These are phyloP conservation scores for Pseudogymnoascus sp. DNA, from an alignment of 2,329 filamentous ascomycete species.

Conservation along the genomic window DNA sequence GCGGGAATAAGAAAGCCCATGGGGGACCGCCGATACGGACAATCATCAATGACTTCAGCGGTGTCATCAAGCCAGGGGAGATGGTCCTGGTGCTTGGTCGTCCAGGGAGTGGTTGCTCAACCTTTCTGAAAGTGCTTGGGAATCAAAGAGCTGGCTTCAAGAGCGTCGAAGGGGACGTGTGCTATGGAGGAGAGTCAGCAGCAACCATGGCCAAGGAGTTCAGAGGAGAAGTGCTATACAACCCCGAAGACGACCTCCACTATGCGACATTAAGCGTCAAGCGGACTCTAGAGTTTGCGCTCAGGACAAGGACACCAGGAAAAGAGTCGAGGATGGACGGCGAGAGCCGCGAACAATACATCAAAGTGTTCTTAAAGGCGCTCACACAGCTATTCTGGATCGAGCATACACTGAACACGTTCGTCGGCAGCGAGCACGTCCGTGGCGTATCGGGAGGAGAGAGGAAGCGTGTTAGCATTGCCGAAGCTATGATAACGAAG, in stretches of 20 bases:
- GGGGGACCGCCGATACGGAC: constrained; percentile 11
- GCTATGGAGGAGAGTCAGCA: constrained; percentile 47
- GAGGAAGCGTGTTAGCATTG: constrained; percentile 71
- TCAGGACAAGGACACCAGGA: constrained; percentile 60
- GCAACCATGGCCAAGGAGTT: constrained; percentile 64
- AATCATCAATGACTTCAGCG: constrained; percentile 30
- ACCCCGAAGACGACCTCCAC: constrained; percentile 68
- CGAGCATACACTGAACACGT: constrained; percentile 63
- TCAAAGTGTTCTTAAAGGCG: constrained; percentile 56
- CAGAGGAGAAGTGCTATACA: constrained; percentile 65
- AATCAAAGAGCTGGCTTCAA: constrained; percentile 34
- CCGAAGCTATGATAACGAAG: constrained; percentile 68
- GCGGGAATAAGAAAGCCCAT: background rate
- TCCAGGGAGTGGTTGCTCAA: constrained; percentile 42
- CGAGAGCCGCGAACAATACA: constrained; percentile 50
- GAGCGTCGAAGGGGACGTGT: constrained; percentile 33
- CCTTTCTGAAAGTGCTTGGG: constrained; percentile 46
- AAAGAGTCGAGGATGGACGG: constrained; percentile 53
- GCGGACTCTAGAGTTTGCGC: constrained; percentile 66
- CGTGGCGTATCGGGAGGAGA: constrained; percentile 75
- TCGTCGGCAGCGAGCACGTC: constrained; percentile 67
- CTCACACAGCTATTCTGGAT: constrained; percentile 66
- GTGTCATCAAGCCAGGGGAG: constrained; percentile 70
- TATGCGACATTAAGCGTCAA: constrained; percentile 72
- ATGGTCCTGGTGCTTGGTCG: constrained; percentile 49